phyloP scores from a whole-genome alignment of 2,329 filamentous ascomycete genomes.

The Exophiala sideris region DNA sequence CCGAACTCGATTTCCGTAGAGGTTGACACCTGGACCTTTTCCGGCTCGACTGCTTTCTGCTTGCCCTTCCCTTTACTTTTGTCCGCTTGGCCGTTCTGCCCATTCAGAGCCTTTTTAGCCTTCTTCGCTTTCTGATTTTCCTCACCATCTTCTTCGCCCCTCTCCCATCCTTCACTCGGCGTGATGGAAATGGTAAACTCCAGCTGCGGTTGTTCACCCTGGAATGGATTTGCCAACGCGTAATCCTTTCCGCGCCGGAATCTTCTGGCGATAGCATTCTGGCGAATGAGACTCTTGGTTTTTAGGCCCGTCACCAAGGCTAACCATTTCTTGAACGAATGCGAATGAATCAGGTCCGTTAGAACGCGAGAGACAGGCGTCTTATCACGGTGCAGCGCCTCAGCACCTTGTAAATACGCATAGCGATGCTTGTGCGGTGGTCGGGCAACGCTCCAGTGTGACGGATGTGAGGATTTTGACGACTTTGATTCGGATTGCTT shows the following conservation, averaged over 20 bases:
- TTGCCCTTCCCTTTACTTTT: slow-evolving; percentile 37
- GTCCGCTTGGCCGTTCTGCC: slow-evolving; percentile 30
- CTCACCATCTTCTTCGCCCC: slow-evolving; percentile 56
- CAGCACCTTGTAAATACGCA: slow-evolving; percentile 55
- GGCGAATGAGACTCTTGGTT: slow-evolving; percentile 57
- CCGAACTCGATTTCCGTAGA: slow-evolving; percentile 33
- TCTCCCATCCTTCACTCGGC: slow-evolving; percentile 80
- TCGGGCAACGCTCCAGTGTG: slow-evolving; percentile 69
- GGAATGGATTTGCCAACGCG: slow-evolving; percentile 83
- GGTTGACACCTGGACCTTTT: slow-evolving; percentile 34
- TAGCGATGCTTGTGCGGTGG: slow-evolving; percentile 96
- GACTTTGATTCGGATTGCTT: slow-evolving; percentile 36
- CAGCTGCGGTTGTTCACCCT: slow-evolving; percentile 65
- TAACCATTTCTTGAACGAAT: slow-evolving; percentile 86
- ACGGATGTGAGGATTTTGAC: slow-evolving; percentile 33
- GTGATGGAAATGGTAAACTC: slow-evolving; percentile 88
- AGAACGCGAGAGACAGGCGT: slow-evolving; percentile 71
- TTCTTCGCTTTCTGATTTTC: slow-evolving; percentile 36
- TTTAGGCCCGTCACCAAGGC: slow-evolving; percentile 73
- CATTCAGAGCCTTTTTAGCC: slow-evolving; percentile 10
- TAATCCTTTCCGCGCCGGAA: slow-evolving; percentile 89
- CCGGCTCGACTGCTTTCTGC: slow-evolving; percentile 31
- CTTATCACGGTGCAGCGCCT: slow-evolving; percentile 42
- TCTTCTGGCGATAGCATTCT: slow-evolving; percentile 75
- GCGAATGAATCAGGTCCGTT: slow-evolving; percentile 76